Conservation (phyloP, 1,284 basidiomycete species). For the Mycosarcoma mackinlayi region DNA sequence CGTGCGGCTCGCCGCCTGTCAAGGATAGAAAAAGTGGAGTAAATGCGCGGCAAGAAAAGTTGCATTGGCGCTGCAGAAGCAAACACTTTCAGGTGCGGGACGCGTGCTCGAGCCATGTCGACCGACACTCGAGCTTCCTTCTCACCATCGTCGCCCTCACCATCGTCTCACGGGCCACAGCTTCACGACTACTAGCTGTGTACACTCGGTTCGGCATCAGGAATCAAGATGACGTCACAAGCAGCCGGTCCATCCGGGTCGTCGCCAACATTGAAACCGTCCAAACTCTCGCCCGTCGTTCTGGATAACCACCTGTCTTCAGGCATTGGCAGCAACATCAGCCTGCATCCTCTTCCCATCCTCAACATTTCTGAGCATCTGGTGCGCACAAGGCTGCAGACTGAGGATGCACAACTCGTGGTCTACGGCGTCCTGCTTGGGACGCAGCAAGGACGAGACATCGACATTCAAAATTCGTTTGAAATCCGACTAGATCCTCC, state of each 20-base stretch:
- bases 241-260: conserved; percentile 26
- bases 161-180: background rate
- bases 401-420: conserved; percentile 19
- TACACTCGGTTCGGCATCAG: too few species aligned
- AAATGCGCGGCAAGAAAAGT: conserved; percentile 22
- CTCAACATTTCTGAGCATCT: conserved; percentile 96
- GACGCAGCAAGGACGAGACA: conserved; percentile 88
- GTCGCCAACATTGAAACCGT: conserved; percentile 16
- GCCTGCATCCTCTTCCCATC: conserved; percentile 86
- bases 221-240: conserved; percentile 10
- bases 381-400: conserved; percentile 81
- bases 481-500: conserved; percentile 76
- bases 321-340: conserved; percentile 44
- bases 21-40: conserved; percentile 34
- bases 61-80: conserved; percentile 2
- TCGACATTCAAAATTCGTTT: conserved; percentile 96
- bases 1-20: conserved; percentile 23
- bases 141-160: background rate
- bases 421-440: conserved; percentile 94
- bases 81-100: background rate
- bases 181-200: too few species aligned
- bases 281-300: conserved; percentile 43
- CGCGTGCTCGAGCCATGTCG: conserved; percentile 27
- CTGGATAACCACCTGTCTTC: conserved; percentile 33
- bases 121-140: background rate